Percentiles rank a stretch among this genome's conserved stretches.
Conservation (phyloP, 306 rosid genomes). For the Vigna radiata region DNA sequence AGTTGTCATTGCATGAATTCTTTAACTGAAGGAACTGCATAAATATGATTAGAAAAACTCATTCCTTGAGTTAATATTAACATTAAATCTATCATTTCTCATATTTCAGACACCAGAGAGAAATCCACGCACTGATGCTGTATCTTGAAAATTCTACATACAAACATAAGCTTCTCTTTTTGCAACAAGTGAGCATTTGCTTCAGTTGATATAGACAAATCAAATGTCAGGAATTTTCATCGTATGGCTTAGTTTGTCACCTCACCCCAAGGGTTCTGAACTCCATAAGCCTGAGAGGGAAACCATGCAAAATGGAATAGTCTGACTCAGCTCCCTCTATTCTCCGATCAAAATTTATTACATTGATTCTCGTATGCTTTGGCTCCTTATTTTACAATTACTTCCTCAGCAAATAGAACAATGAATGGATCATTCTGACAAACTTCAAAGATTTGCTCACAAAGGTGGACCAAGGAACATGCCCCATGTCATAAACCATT, state of each 20-base stretch:
- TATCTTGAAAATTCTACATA: constrained; percentile 42
- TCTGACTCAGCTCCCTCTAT: constrained; percentile 43
- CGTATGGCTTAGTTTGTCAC: constrained; percentile 41
- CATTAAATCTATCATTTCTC: constrained; percentile 36
- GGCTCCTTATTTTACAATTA: constrained; percentile 58
- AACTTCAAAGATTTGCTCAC: constrained; percentile 36
- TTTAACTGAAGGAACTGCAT: constrained; percentile 42
- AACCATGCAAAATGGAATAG: constrained; percentile 41
- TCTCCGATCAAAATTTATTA: constrained; percentile 54
- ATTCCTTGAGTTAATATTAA: constrained; percentile 31
- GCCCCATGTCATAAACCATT: constrained; percentile 60
- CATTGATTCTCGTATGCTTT: constrained; percentile 46
- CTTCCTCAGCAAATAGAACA: constrained; percentile 53
- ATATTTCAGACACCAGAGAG: constrained; percentile 29
- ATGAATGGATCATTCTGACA: constrained; percentile 41
- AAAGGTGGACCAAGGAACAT: constrained; percentile 31
- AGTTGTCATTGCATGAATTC: constrained; percentile 47
- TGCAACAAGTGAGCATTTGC: constrained; percentile 46
- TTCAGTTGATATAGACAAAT: constrained; percentile 40
- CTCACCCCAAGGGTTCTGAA: constrained; percentile 38
- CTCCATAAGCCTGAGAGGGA: constrained; percentile 36
- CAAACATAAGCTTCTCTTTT: constrained; percentile 39
- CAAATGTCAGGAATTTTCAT: constrained; percentile 40
- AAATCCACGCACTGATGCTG: constrained; percentile 46
- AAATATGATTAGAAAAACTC: constrained; percentile 47